A percentile compares a stretch with the other conserved stretches of the same genome.
Evolutionary conservation across 345 rosid genomes (phyloP).

Genomic region (Eucalyptus brandiana): DNA sequence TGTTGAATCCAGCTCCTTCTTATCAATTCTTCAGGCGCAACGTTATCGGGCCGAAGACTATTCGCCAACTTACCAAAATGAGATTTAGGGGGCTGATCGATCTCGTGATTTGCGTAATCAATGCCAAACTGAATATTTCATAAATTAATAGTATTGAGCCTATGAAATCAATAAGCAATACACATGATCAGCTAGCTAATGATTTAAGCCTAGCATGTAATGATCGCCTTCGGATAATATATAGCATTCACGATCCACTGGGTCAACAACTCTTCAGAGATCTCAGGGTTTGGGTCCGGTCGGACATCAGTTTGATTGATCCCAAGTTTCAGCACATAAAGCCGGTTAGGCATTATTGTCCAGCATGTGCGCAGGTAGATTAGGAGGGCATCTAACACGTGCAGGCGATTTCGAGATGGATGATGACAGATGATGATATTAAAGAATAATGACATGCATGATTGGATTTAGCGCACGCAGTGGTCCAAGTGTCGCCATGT

Average conservation of each 20-base stretch:
- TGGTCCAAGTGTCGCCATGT: neutral
- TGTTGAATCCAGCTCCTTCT: neutral
- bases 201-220: neutral
- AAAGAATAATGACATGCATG: neutral
- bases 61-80: neutral
- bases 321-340: neutral
- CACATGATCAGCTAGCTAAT: neutral
- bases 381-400: neutral
- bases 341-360: neutral
- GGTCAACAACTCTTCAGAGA: neutral
- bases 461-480: neutral
- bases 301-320: neutral
- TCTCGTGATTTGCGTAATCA: neutral
- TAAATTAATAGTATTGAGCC: neutral
- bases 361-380: neutral
- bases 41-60: neutral
- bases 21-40: neutral
- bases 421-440: neutral
- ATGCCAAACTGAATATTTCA: neutral
- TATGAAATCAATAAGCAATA: neutral
- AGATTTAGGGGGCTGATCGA: neutral
- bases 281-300: neutral
- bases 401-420: neutral
- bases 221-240: neutral
- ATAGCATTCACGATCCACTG: neutral